Evolutionary conservation across 169 alveolate genomes (phyloP).

Genomic region (Cryptosporidium sp.): DNA sequence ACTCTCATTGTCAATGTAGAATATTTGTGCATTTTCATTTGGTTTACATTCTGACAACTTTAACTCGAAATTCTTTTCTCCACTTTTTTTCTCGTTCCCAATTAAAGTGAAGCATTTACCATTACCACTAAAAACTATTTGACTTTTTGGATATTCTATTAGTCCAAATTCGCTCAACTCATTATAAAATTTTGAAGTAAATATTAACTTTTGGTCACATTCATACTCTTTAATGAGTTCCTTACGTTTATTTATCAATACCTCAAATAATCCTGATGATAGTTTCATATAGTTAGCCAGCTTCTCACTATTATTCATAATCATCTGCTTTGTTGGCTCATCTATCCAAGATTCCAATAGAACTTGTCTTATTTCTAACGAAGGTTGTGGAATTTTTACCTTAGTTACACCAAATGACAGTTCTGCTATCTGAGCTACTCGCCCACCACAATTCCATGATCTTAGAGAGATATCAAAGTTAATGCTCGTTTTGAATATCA

Average conservation of each 20-base stretch:
- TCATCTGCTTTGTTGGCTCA: background rate
- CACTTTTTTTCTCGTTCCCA: background rate
- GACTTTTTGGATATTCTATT: conserved; percentile 2
- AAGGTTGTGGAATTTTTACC: conserved; percentile 18
- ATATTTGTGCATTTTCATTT: conserved; percentile 2
- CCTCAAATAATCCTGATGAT: conserved; percentile 27
- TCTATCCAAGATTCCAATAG: conserved; percentile 70
- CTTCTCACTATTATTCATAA: conserved; percentile 24
- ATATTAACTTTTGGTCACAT: background rate
- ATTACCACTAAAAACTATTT: conserved; percentile 8
- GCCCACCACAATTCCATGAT: conserved; percentile 66
- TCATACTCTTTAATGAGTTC: conserved; percentile 13
- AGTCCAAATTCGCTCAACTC: conserved; percentile 33
- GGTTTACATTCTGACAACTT: conserved; percentile 19
- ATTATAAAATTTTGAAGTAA: conserved; percentile 9
- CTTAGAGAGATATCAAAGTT: conserved; percentile 62
- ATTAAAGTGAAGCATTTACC: conserved; percentile 33
- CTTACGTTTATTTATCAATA: conserved; percentile 12
- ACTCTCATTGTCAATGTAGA: conserved; percentile 42
- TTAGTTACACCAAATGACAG: conserved; percentile 29
- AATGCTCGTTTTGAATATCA: conserved; percentile 23
- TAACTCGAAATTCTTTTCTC: background rate
- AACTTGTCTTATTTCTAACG: conserved; percentile 16
- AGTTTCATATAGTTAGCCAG: conserved; percentile 31
- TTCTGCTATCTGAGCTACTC: conserved; percentile 15